These are phyloP conservation scores for Boletus rex-veris DNA, from an alignment of 768 basidiomycete species.

Conservation along the genomic window DNA sequence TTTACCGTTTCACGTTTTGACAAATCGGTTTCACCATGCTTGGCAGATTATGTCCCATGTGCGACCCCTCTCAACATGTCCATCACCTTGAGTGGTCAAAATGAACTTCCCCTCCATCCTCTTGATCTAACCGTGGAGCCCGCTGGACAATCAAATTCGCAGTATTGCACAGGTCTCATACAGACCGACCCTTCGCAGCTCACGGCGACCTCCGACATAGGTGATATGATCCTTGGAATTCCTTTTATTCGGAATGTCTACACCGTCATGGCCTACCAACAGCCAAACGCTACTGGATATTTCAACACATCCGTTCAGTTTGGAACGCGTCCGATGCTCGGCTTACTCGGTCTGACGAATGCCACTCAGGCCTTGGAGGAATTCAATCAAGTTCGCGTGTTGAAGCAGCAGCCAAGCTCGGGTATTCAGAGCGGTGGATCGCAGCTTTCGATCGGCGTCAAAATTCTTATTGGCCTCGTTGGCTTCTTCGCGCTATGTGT, in stretches of 20 bases:
- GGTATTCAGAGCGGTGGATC: constrained; percentile 25
- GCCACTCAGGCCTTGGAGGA: constrained; percentile 58
- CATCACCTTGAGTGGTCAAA: constrained; percentile 57
- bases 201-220: constrained; percentile 35
- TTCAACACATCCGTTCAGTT: constrained; percentile 35
- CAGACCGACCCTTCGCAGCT: constrained; percentile 51
- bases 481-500: constrained; percentile 57
- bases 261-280: constrained; percentile 67
- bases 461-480: constrained; percentile 56
- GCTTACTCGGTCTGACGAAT: constrained; percentile 62
- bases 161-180: constrained; percentile 62
- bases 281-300: constrained; percentile 42
- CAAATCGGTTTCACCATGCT: constrained; percentile 4
- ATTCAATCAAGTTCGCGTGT: constrained; percentile 66
- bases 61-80: constrained; percentile 67
- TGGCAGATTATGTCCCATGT: constrained; percentile 72
- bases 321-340: constrained; percentile 44
- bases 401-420: constrained; percentile 38
- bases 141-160: constrained; percentile 37
- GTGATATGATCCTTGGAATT: constrained; percentile 76
- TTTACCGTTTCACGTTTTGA: not conserved
- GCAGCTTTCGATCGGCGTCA: constrained; percentile 55
- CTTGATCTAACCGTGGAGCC: constrained; percentile 65
- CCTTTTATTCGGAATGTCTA: constrained; percentile 77
- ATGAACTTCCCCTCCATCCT: constrained; percentile 63